Base-by-base conservation (phyloP, 176 grass and related monocot genomes). In the Sorghum bicolor region DNA sequence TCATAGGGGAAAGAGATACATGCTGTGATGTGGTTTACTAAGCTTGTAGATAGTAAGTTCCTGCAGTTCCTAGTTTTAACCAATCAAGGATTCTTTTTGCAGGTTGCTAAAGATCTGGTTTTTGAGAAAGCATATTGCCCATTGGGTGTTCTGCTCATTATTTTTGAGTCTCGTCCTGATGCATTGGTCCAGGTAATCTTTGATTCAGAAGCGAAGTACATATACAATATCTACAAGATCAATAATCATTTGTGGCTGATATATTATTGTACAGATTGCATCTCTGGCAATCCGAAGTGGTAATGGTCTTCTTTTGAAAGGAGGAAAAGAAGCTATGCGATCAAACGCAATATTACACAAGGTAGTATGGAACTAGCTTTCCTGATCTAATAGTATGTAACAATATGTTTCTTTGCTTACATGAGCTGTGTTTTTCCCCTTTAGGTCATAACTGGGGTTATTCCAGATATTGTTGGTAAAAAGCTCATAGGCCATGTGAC, bases 251-350 rank as follows among this genome's bases (percentile, higher is more conserved):
- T 85, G 62, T 75, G 10, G 33, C 72, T 45, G 44, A 66, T 29
- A 61, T 24, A 34, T 64, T 72, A 38, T 61, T 28, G 17, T 64
- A 72, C 81, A 99, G 97, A 99, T 99, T 80, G 93, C 97, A 36
- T 92, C 91, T 74, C 78, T 99, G 75, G 97, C 97, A 70, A 88
- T 99, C 80, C 82, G 87, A 87, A 96, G 97, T 82, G 93, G 97
- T 50, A 99, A 99, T 73, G 97, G 97, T 29, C 93, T 99, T 82
- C 97, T 99, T 80, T 65, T 99, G 81, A 99, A 99, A 89, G 97
- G 97, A 78, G 97, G 97, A 26, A 99, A 99, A 81, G 97, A 99
- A 90, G 97, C 91, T 83, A 99, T 87, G 93, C 92, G 93, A 86
- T 99, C 97, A 26, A 99, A 99, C 53, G 34, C 80, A 88, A 92